Conservation (phyloP, 1,284 basidiomycete species). For the Nidula niveotomentosa region DNA sequence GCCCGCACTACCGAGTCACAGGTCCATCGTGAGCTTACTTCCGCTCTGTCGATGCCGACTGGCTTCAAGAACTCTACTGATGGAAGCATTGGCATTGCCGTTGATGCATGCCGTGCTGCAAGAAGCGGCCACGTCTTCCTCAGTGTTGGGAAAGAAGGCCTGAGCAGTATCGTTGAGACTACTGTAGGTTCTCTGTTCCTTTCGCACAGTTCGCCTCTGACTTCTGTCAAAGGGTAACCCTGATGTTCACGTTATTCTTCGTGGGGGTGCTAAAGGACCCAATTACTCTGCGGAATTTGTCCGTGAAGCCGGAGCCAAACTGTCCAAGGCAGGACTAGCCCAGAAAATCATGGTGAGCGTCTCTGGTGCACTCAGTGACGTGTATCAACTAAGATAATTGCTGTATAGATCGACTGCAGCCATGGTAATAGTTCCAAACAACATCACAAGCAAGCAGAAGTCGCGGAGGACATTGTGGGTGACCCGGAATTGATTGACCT, state of each 20-base stretch:
- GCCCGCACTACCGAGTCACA: constrained; percentile 96
- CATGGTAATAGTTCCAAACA: constrained; percentile 94
- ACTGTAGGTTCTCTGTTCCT: constrained; percentile 56
- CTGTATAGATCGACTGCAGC: constrained; percentile 88
- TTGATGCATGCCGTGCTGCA: constrained; percentile 92
- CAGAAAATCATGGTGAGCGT: constrained; percentile 79
- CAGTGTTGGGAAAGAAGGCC: constrained; percentile 89
- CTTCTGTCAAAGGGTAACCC: constrained; percentile 66
- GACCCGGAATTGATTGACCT: neutral
- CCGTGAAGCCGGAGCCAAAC: constrained; percentile 72
- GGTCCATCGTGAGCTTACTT: constrained; percentile 90
- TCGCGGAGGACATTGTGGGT: constrained; percentile 82
- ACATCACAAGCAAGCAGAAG: constrained; percentile 81
- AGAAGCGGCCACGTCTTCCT: constrained; percentile 89
- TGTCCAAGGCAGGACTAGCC: constrained; percentile 78
- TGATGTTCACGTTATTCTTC: constrained; percentile 90
- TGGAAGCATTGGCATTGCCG: constrained; percentile 85
- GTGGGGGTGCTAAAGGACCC: constrained; percentile 85
- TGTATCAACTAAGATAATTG: no score
- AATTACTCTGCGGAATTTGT: constrained; percentile 85
- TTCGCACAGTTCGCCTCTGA: no score
- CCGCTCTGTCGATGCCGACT: constrained; percentile 88
- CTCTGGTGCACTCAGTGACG: no score
- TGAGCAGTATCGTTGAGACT: constrained; percentile 91
- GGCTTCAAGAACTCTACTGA: constrained; percentile 99